Evolutionary conservation across 2,329 filamentous ascomycete species (phyloP).

Genomic region (Myotisia sp.): DNA sequence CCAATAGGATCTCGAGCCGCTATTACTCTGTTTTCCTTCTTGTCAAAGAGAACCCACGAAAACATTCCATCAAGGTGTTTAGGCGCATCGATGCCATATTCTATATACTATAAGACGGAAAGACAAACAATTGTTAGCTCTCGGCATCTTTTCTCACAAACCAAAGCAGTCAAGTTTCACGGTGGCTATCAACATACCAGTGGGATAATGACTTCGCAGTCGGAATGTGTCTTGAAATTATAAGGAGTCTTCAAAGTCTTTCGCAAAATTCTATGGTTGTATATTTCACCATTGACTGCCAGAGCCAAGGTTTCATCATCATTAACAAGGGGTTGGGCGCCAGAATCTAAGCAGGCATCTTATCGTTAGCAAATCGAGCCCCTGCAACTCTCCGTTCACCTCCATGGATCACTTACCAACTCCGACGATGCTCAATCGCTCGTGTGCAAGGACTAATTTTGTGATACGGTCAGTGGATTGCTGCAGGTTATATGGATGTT

Average conservation of each 20-base stretch:
- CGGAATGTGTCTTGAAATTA: slow-evolving; percentile 96
- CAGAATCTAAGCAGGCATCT: slow-evolving; percentile 51
- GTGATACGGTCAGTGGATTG: slow-evolving; percentile 15
- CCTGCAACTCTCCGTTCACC: no score
- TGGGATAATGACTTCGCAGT: slow-evolving; percentile 98
- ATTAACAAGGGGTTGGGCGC: slow-evolving; percentile 89
- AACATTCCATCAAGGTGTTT: slow-evolving; percentile 98
- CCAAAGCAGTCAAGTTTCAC: no score
- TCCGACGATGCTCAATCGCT: slow-evolving; percentile 93
- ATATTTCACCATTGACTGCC: slow-evolving; percentile 98
- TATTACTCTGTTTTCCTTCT: slow-evolving; percentile 78
- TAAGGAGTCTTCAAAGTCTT: slow-evolving; percentile 73
- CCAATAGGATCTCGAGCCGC: slow-evolving; percentile 94
- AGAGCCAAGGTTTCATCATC: slow-evolving; percentile 76
- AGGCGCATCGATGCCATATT: slow-evolving; percentile 82
- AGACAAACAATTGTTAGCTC: not conserved
- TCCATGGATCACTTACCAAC: slow-evolving; percentile 59
- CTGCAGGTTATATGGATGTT: slow-evolving; percentile 3
- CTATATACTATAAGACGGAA: slow-evolving; percentile 54
- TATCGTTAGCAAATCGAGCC: slow-evolving; percentile 5
- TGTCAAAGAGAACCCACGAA: slow-evolving; percentile 96
- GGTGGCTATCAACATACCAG: slow-evolving; percentile 62
- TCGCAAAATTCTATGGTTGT: slow-evolving; percentile 93
- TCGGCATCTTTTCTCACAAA: not conserved
- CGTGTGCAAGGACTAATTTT: slow-evolving; percentile 76